phyloP scores from a whole-genome alignment of 2,329 filamentous ascomycete species.

The Aspergillus felis region DNA sequence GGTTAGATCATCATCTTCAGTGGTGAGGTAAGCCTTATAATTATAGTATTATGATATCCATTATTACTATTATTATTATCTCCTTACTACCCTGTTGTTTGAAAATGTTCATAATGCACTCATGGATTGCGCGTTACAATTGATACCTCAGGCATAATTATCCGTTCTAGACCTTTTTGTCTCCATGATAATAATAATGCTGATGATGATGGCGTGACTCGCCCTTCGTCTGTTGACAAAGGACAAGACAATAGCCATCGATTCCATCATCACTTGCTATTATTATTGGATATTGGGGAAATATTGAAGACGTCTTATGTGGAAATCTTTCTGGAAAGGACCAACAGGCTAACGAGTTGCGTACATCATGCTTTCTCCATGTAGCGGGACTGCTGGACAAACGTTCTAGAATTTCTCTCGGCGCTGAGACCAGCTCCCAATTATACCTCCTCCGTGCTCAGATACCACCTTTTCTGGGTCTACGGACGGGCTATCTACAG shows the following conservation, averaged over 20 bases:
- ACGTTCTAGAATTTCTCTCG: constrained; percentile 4
- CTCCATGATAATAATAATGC: background rate
- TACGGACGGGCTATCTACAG: background rate
- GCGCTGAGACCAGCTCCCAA: background rate
- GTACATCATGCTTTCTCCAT: constrained; percentile 8
- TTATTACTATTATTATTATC: background rate
- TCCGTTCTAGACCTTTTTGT: background rate
- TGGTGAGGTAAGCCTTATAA: constrained; percentile 10
- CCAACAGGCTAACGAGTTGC: constrained; percentile 3
- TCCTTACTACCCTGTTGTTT: background rate
- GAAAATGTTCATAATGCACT: background rate
- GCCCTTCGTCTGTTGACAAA: background rate
- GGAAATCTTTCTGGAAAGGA: background rate
- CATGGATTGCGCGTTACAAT: constrained; percentile 8
- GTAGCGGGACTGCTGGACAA: constrained; percentile 2
- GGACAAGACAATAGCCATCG: background rate
- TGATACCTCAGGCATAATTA: constrained; percentile 5
- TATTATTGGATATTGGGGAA: background rate
- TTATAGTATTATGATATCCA: background rate
- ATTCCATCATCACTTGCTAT: background rate
- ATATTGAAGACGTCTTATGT: background rate
- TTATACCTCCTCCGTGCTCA: background rate
- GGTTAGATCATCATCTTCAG: constrained; percentile 3
- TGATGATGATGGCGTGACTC: constrained; percentile 1
- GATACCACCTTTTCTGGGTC: background rate